Base-by-base conservation (phyloP, 2,329 filamentous ascomycete species). In the Fusarium pilosicola region DNA sequence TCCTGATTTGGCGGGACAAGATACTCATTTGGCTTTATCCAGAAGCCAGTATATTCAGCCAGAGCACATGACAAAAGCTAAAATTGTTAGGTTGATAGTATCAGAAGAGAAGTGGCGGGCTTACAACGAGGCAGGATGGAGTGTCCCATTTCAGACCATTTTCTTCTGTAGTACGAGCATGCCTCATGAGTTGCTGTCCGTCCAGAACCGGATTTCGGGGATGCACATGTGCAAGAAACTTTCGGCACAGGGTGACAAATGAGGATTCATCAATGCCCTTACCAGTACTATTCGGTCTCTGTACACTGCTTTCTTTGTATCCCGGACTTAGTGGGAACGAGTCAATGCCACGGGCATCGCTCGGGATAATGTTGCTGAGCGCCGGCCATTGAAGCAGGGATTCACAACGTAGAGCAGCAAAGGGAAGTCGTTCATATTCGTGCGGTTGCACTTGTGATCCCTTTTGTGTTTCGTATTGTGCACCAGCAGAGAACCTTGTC, bases 131-230 rank as follows among this genome's bases (percentile, higher is more conserved):
- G 38, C 71, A 79, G 7, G 74, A 79, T 10, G 61, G 30, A 6
- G 69, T 65, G 39, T 78, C 71, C 75, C 70, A 76, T 41, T 42
- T 52, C 18, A 73, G 36, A 2, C 76, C 77, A 30, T 77, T 17
- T 13, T 75, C 71, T 15, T 69, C 74, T 11, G 52, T 61, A n/a
- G 42, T 30, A 17, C 48, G 68, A 30, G 77, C 73, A 38, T 74
- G 61, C 10, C 32, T 49, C 20, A 74, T 24, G n/a, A 78, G 71
- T 49, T 39, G 28, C 14, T 60, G 46, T 1, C 59, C 72, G 8
- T 78, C 74, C n/a, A 78, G 46, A 9, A 76, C 70, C 7, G 71
- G 76, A 42, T 78, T 79, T 30, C 76, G 66, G n/a, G 69, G 69
- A 38, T 78, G 70, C 6, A 74, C 73, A 36, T 70, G 56, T 20